phyloP scores from a whole-genome alignment of 2,329 filamentous ascomycete species.

The Dactylellina haptotyla region DNA sequence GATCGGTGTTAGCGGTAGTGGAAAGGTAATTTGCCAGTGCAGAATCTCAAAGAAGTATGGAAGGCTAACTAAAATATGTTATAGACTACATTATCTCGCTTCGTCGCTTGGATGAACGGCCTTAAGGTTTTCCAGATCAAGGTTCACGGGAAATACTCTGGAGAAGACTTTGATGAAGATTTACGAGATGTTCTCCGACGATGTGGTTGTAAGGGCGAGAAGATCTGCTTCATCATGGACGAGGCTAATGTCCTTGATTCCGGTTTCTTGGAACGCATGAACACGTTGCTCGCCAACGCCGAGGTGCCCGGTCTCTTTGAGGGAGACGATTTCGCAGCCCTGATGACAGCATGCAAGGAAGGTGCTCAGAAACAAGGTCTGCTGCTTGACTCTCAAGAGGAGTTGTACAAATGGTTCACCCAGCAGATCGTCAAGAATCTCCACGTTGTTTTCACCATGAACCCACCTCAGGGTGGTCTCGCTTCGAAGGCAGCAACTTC shows the following conservation, averaged over 20 bases:
- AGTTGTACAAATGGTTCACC: slow-evolving; percentile 99
- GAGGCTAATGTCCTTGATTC: slow-evolving; percentile 98
- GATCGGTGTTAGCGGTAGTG: slow-evolving; percentile 97
- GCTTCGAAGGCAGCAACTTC: slow-evolving; percentile 97
- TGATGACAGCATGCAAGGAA: slow-evolving; percentile 99
- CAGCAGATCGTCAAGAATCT: slow-evolving; percentile 99
- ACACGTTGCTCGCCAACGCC: slow-evolving; percentile 97
- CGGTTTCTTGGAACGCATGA: slow-evolving; percentile 98
- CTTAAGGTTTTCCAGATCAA: slow-evolving; percentile 99
- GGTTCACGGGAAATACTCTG: slow-evolving; percentile 97
- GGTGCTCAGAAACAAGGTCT: slow-evolving; percentile 95
- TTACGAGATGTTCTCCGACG: slow-evolving; percentile 90
- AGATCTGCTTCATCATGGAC: slow-evolving; percentile 99
- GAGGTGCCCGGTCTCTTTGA: slow-evolving; percentile 98
- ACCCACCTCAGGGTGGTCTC: slow-evolving; percentile 92
- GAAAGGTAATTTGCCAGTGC: slow-evolving; percentile 68
- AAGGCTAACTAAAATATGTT: slow-evolving; percentile 2
- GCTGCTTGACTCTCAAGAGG: slow-evolving; percentile 94
- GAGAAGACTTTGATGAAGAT: slow-evolving; percentile 98
- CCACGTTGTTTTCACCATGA: slow-evolving; percentile 99
- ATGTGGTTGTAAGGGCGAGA: slow-evolving; percentile 97
- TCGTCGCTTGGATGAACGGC: slow-evolving; percentile 99
- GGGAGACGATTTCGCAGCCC: slow-evolving; percentile 95
- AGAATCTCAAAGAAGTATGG: background rate
- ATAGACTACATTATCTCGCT: slow-evolving; percentile 88